Percentiles rank a stretch among this genome's conserved stretches.
phyloP scores from a whole-genome alignment of 352 stramenopile genomes.

The Aphanomyces euteiches region DNA sequence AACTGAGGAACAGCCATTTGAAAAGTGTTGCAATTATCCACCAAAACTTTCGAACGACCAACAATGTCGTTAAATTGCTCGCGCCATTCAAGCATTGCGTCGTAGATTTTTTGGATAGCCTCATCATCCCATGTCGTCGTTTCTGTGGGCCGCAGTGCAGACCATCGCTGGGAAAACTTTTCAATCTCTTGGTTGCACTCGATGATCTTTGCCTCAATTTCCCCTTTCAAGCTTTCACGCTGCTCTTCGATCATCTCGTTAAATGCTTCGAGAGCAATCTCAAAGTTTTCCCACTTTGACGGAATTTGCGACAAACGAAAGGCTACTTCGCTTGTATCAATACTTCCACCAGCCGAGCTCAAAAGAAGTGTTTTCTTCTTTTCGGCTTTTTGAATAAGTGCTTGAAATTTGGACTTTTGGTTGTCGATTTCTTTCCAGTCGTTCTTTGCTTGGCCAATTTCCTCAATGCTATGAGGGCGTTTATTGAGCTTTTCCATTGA shows the following conservation, averaged over 20 bases:
- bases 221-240: constrained; percentile 85
- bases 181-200: constrained; percentile 87
- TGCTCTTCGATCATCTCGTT: constrained; percentile 95
- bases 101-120: constrained; percentile 73
- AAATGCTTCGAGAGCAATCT: constrained; percentile 91
- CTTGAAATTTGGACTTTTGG: constrained; percentile 49
- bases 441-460: constrained; percentile 85
- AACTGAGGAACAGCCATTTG: constrained; percentile 80
- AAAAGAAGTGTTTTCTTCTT: constrained; percentile 80
- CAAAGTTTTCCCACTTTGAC: constrained; percentile 91
- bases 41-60: constrained; percentile 51
- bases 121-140: constrained; percentile 71
- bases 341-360: constrained; percentile 36
- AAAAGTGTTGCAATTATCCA: constrained; percentile 84
- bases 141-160: constrained; percentile 78
- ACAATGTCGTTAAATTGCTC: constrained; percentile 77
- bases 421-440: constrained; percentile 90
- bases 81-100: constrained; percentile 78
- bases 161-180: constrained; percentile 89
- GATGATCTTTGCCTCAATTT: constrained; percentile 85
- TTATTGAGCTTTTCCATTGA: constrained; percentile 87
- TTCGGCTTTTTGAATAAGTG: constrained; percentile 65
- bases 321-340: constrained; percentile 80
- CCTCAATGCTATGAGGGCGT: constrained; percentile 87
- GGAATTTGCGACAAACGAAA: constrained; percentile 67